A percentile compares a stretch with the other conserved stretches of the same genome.
phyloP scores from a whole-genome alignment of 129 eudicot genomes.

The carrot (Daucus carota) region DNA sequence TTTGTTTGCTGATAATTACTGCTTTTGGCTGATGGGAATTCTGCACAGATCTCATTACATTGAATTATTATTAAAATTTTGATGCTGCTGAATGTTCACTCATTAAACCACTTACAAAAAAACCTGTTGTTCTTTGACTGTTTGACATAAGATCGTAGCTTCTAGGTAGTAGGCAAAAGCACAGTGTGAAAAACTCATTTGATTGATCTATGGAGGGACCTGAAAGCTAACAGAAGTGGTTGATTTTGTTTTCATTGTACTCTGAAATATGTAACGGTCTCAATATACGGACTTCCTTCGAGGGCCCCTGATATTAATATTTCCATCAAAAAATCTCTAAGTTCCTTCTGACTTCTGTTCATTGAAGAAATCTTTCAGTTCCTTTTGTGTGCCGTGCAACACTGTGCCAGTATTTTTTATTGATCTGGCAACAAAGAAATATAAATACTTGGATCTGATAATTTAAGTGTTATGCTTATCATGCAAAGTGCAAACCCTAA shows the following conservation, averaged over 20 bases:
- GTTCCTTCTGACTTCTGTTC: too few relatives aligned
- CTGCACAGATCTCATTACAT: background rate
- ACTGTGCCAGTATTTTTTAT: too few relatives aligned
- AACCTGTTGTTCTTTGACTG: background rate
- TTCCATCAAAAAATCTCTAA: too few relatives aligned
- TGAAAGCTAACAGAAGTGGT: conserved; percentile 32
- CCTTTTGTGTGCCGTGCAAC: conserved; percentile 49
- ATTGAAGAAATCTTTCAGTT: conserved; percentile 56
- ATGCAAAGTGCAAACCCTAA: background rate
- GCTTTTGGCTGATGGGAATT: background rate
- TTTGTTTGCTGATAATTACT: background rate
- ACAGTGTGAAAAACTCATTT: conserved; percentile 46
- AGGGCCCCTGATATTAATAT: too few relatives aligned
- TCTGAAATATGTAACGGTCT: conserved; percentile 40
- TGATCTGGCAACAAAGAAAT: too few relatives aligned
- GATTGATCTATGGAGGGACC: conserved; percentile 69
- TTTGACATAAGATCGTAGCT: background rate
- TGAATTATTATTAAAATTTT: background rate
- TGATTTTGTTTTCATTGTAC: conserved; percentile 25
- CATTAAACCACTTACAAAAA: background rate
- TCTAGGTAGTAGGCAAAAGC: conserved; percentile 6
- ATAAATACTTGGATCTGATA: too few relatives aligned
- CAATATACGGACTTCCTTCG: conserved; percentile 30
- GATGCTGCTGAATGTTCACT: background rate
- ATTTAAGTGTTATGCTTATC: too few relatives aligned